Conservation (phyloP, 73 alveolate species). For the Tetrahymena malaccensis region DNA sequence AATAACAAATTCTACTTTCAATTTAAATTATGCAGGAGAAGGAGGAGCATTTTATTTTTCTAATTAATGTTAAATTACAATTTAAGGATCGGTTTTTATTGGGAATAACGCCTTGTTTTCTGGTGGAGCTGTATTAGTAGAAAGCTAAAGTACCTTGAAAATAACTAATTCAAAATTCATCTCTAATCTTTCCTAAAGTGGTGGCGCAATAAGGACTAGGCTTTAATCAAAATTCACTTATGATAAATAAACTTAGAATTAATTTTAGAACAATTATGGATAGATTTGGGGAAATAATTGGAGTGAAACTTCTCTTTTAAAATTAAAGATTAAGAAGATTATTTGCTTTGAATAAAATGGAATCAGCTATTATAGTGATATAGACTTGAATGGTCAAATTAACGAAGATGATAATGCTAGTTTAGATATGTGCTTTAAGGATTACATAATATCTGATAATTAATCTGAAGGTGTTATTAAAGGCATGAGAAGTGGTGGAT, state of each 20-base stretch:
- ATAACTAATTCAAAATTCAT: neutral
- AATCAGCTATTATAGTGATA: neutral
- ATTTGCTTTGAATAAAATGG: neutral
- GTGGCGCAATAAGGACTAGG: neutral
- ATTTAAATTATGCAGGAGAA: neutral
- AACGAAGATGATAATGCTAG: neutral
- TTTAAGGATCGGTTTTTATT: neutral
- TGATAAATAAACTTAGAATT: neutral
- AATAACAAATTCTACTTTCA: neutral
- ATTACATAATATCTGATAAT: neutral
- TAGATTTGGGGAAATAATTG: neutral
- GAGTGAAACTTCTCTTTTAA: neutral
- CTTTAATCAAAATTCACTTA: neutral
- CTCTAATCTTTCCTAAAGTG: neutral
- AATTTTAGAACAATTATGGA: neutral
- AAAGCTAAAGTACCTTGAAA: neutral
- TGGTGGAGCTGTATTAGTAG: neutral
- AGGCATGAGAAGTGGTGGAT: neutral
- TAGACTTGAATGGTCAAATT: neutral
- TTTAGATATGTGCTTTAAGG: neutral
- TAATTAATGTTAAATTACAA: neutral
- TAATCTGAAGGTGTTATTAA: neutral
- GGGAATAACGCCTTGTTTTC: neutral
- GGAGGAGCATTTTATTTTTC: neutral
- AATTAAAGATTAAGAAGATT: neutral